Percentiles rank a stretch among this genome's conserved stretches.
These are phyloP conservation scores for Nemania serpens DNA, from an alignment of 2,329 filamentous ascomycete genomes.

Conservation along the genomic window DNA sequence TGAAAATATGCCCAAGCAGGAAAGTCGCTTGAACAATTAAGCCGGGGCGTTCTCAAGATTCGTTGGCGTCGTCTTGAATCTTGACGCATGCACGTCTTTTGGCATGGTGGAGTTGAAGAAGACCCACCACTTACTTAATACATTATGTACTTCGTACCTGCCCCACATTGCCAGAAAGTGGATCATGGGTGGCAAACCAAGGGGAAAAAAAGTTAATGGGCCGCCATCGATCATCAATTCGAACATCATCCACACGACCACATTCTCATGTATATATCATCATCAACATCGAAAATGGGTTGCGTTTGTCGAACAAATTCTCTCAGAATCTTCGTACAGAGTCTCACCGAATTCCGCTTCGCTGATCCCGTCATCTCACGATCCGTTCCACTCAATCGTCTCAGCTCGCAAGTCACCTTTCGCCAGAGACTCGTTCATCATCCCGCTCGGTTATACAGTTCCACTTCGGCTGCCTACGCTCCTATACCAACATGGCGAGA, in stretches of 20 bases:
- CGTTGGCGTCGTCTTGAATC: too few relatives aligned
- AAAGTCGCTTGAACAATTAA: too few relatives aligned
- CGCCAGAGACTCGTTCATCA: conserved; percentile 19
- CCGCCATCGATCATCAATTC: not conserved
- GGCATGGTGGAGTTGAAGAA: too few relatives aligned
- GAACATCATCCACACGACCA: not conserved
- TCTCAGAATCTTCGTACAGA: conserved; percentile 54
- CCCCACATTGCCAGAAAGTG: too few relatives aligned
- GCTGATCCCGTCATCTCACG: conserved; percentile 25
- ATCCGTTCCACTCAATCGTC: conserved; percentile 22
- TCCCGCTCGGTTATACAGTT: conserved; percentile 31
- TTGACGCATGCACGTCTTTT: too few relatives aligned
- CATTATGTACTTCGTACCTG: too few relatives aligned
- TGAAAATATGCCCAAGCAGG: too few relatives aligned
- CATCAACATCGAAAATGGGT: conserved; percentile 45
- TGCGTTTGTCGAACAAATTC: conserved; percentile 54
- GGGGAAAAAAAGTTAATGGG: too few relatives aligned
- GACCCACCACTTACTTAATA: too few relatives aligned
- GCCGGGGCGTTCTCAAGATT: too few relatives aligned
- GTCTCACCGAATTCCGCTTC: conserved; percentile 42
- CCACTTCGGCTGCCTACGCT: conserved; percentile 27
- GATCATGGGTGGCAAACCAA: too few relatives aligned
- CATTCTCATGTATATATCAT: not conserved
- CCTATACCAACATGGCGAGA: conserved; percentile 18
- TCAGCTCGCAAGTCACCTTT: conserved; percentile 18